Evolutionary conservation across 345 rosid genomes (phyloP).

Genomic region (Citrus trifoliata): DNA sequence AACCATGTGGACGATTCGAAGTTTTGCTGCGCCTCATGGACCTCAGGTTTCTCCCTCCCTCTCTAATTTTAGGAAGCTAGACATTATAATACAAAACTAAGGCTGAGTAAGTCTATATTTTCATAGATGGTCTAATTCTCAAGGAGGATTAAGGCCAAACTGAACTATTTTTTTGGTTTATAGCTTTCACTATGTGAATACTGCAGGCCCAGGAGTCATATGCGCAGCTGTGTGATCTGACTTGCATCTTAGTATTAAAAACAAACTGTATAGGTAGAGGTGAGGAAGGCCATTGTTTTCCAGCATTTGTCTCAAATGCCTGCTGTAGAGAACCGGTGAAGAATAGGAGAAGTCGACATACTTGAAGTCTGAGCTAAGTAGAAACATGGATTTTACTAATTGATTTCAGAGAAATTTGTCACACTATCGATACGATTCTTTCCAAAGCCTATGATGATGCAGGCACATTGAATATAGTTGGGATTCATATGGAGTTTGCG

Average conservation of each 20-base stretch:
- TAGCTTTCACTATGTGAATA: neutral
- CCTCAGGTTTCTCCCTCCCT: constrained; percentile 28
- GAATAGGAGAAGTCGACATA: neutral
- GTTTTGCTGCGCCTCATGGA: constrained; percentile 48
- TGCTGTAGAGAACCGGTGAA: neutral
- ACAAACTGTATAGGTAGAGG: neutral
- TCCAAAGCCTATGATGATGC: neutral
- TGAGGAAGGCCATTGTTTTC: constrained; percentile 10
- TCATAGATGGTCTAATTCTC: neutral
- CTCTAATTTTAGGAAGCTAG: neutral
- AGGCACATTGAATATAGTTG: neutral
- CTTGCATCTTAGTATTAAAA: constrained; percentile 1
- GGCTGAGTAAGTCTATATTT: neutral
- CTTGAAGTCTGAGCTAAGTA: neutral
- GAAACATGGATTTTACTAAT: neutral
- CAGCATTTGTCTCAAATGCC: constrained; percentile 5
- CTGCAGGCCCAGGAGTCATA: constrained; percentile 39
- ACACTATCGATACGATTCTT: neutral
- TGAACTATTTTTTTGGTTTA: neutral
- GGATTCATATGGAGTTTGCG: neutral
- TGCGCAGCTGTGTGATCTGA: constrained; percentile 36
- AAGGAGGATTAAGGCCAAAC: neutral
- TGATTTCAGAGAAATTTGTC: neutral
- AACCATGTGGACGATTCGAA: constrained; percentile 37
- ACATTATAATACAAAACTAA: neutral